Evolutionary conservation across 2,329 filamentous ascomycete genomes (phyloP).

Genomic region (Fusarium nanum): DNA sequence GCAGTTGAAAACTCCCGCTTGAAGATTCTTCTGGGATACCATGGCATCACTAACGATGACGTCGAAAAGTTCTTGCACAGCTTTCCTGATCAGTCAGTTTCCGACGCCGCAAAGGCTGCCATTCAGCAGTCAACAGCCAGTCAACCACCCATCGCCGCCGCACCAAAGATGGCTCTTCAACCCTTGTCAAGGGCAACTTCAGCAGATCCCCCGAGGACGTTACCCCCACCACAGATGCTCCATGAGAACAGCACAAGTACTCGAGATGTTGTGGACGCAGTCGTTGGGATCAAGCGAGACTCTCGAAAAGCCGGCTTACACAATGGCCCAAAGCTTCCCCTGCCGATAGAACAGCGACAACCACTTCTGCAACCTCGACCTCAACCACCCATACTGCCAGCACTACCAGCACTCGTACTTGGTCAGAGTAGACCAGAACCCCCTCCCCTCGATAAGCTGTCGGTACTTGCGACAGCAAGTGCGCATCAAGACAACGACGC

Average conservation of each 20-base stretch:
- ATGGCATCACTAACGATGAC: slow-evolving; percentile 54
- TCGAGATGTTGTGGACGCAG: slow-evolving; percentile 45
- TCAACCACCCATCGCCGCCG: slow-evolving; percentile 15
- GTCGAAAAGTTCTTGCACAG: slow-evolving; percentile 56
- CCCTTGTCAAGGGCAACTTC: slow-evolving; percentile 39
- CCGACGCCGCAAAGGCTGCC: slow-evolving; percentile 45
- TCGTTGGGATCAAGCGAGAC: slow-evolving; percentile 45
- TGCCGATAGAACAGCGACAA: slow-evolving; percentile 37
- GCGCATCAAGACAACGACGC: slow-evolving; percentile 46
- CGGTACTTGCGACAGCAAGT: slow-evolving; percentile 55
- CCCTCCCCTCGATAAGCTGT: slow-evolving; percentile 50
- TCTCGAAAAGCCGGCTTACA: slow-evolving; percentile 21
- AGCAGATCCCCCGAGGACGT: slow-evolving; percentile 27
- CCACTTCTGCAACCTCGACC: slow-evolving; percentile 40
- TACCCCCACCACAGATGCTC: slow-evolving; percentile 18
- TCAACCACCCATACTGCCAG: slow-evolving; percentile 34
- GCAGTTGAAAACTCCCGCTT: slow-evolving; percentile 61
- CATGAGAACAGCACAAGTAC: slow-evolving; percentile 40
- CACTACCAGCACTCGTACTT: slow-evolving; percentile 41
- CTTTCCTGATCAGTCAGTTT: slow-evolving; percentile 50
- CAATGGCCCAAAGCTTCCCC: slow-evolving; percentile 10
- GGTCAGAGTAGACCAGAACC: slow-evolving; percentile 40
- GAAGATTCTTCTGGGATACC: slow-evolving; percentile 55
- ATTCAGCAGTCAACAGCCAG: slow-evolving; percentile 33
- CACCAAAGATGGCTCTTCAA: slow-evolving; percentile 39